phyloP scores from a whole-genome alignment of 208 protist species.

The Angomonas ambiguus region DNA sequence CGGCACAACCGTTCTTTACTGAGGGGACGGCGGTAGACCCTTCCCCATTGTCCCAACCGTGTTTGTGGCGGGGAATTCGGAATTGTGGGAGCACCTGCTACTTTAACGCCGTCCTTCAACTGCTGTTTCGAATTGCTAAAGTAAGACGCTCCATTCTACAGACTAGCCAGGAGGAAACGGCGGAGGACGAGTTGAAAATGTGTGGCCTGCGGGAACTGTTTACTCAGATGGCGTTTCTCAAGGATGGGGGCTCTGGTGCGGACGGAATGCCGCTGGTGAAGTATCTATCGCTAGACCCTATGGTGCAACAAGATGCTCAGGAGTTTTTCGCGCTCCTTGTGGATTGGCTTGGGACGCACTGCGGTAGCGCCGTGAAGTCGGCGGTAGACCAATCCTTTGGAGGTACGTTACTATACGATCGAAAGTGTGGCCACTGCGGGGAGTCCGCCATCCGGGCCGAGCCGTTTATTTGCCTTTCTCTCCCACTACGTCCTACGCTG shows the following conservation, averaged over 20 bases:
- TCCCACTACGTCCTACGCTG: conserved; percentile 55
- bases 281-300: conserved; percentile 61
- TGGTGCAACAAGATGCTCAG: conserved; percentile 79
- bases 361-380: conserved; percentile 31
- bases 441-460: conserved; percentile 54
- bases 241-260: conserved; percentile 34
- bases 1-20: neutral
- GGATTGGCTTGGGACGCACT: conserved; percentile 63
- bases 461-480: conserved; percentile 62
- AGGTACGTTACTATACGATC: conserved; percentile 69
- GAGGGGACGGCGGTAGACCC: neutral
- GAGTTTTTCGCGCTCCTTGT: conserved; percentile 74
- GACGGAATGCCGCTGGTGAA: conserved; percentile 44
- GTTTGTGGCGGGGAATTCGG: conserved; percentile 61
- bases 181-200: conserved; percentile 12
- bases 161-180: neutral
- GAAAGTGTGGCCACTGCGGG: conserved; percentile 54
- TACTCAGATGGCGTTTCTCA: conserved; percentile 69
- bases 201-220: conserved; percentile 67
- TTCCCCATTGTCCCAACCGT: conserved; percentile 7
- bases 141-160: conserved; percentile 55
- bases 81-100: conserved; percentile 91
- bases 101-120: conserved; percentile 79
- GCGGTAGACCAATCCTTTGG: conserved; percentile 44
- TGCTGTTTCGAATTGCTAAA: conserved; percentile 59